Percentiles rank a stretch among this genome's conserved stretches.
Evolutionary conservation across 768 basidiomycete genomes (phyloP).

Genomic region (Calvatia gigantea): DNA sequence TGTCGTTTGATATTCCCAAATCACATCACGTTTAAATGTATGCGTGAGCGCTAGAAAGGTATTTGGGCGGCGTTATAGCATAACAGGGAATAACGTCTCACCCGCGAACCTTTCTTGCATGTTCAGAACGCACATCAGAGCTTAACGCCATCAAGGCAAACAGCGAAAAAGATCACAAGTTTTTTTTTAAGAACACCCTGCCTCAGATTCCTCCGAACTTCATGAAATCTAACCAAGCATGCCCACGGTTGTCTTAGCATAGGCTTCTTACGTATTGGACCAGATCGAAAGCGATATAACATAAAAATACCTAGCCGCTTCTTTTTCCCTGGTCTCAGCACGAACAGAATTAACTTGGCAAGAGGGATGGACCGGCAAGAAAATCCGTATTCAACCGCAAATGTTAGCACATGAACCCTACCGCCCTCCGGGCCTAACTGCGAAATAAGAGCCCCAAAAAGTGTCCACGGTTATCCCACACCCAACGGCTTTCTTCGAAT

Average conservation of each 20-base stretch:
- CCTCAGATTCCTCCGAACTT: neutral
- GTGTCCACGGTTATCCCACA: neutral
- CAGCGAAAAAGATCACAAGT: neutral
- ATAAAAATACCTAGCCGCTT: constrained; percentile 1
- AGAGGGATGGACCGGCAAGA: constrained; percentile 5
- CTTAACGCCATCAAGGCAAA: neutral
- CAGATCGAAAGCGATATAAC: neutral
- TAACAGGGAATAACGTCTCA: neutral
- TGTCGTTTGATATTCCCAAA: neutral
- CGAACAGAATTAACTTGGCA: constrained; percentile 3
- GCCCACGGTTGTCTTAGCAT: neutral
- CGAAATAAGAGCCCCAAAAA: constrained; percentile 2
- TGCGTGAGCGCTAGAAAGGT: neutral
- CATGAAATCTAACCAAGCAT: neutral
- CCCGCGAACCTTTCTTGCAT: constrained; percentile 8
- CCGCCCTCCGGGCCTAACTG: constrained; percentile 5
- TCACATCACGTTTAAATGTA: neutral
- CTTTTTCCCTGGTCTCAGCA: neutral
- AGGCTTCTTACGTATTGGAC: neutral
- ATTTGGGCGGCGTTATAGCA: neutral
- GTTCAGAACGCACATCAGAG: constrained; percentile 4
- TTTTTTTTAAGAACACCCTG: neutral
- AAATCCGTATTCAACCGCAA: neutral
- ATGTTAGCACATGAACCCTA: neutral
- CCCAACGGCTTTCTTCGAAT: neutral